These are phyloP conservation scores for Oidiodendron maius DNA, from an alignment of 495 filamentous ascomycete genomes.

Conservation along the genomic window DNA sequence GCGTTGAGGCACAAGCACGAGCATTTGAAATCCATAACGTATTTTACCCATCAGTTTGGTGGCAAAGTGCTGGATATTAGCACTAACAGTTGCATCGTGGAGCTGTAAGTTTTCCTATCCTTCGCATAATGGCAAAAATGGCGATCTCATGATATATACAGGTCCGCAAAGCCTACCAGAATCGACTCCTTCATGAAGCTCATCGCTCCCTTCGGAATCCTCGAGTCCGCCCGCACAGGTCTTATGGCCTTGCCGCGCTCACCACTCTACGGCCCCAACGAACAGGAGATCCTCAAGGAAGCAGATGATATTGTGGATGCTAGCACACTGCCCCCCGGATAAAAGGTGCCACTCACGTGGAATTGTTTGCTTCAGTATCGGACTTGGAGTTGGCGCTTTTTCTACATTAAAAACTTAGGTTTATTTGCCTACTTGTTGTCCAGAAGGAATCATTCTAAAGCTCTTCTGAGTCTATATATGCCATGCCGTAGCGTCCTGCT, in stretches of 20 bases:
- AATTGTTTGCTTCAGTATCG: slow-evolving; percentile 2
- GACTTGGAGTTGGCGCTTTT: slow-evolving; percentile 17
- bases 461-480: background rate
- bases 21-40: slow-evolving; percentile 89
- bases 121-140: background rate
- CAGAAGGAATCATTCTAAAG: no score
- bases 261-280: slow-evolving; percentile 63
- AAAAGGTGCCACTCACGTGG: slow-evolving; percentile 31
- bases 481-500: no score
- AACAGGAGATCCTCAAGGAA: slow-evolving; percentile 74
- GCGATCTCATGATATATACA: slow-evolving; percentile 25
- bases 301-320: slow-evolving; percentile 88
- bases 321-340: slow-evolving; percentile 89
- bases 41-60: slow-evolving; percentile 94
- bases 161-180: slow-evolving; percentile 85
- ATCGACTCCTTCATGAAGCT: slow-evolving; percentile 98
- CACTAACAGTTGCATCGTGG: slow-evolving; percentile 96
- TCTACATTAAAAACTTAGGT: no score
- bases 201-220: slow-evolving; percentile 89
- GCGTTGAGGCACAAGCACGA: slow-evolving; percentile 94
- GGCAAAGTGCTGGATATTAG: slow-evolving; percentile 97
- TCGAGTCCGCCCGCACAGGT: slow-evolving; percentile 89
- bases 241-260: slow-evolving; percentile 96
- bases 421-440: no score
- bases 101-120: slow-evolving; percentile 61